These are phyloP conservation scores for Candolleomyces efflorescens DNA, from an alignment of 768 basidiomycete species.

Conservation along the genomic window DNA sequence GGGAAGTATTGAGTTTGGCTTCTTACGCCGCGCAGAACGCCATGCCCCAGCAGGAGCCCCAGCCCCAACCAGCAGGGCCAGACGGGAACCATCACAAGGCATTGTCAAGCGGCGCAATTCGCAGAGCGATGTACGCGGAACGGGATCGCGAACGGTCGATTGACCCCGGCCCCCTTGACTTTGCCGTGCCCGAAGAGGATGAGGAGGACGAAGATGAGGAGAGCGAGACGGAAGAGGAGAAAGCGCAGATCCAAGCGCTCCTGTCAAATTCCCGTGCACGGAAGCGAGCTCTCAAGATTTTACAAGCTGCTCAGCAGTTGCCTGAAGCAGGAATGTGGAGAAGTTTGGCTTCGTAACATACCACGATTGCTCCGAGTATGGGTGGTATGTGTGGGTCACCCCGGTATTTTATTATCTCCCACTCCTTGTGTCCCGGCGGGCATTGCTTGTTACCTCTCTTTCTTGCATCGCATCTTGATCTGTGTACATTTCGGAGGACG, in stretches of 20 bases:
- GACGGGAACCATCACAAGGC: constrained; percentile 15
- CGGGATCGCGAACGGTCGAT: constrained; percentile 60
- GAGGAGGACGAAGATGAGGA: constrained; percentile 26
- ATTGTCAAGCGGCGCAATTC: constrained; percentile 44
- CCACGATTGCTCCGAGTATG: constrained; percentile 3
- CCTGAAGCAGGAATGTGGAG: constrained; percentile 80
- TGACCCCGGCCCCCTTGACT: constrained; percentile 70
- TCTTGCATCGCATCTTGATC: no score
- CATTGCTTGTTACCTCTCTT: no score
- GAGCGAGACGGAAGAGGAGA: constrained; percentile 27
- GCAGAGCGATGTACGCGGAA: constrained; percentile 61
- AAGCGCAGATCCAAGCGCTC: constrained; percentile 2
- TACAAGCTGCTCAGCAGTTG: constrained; percentile 63
- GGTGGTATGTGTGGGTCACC: neutral
- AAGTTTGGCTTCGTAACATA: constrained; percentile 50
- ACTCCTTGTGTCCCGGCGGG: no score
- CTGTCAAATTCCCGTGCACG: constrained; percentile 35
- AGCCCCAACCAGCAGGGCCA: constrained; percentile 21
- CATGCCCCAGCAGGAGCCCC: constrained; percentile 30
- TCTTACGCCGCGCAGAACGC: constrained; percentile 55
- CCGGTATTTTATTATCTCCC: neutral
- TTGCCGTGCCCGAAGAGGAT: constrained; percentile 49
- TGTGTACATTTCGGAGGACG: no score
- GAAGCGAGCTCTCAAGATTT: constrained; percentile 60
- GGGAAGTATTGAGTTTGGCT: constrained; percentile 43